Conservation (phyloP, 805 yeast genomes). For the Komagataella pseudopastoris region DNA sequence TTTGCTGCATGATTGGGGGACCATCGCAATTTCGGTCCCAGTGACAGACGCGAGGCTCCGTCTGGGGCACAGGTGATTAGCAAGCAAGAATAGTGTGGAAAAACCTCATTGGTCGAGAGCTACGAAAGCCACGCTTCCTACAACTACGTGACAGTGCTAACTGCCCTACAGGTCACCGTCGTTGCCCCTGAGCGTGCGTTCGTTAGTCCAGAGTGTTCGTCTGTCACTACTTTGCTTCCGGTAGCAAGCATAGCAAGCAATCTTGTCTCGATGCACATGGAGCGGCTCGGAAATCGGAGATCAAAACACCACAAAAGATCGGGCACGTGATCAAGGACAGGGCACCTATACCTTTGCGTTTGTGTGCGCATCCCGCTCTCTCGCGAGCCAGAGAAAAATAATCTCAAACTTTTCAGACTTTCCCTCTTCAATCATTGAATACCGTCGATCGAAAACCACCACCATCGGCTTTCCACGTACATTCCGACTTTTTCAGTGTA, state of each 20-base stretch:
- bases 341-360: too few species aligned
- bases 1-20: background rate
- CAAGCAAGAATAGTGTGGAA: background rate
- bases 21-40: background rate
- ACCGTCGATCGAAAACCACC: slow-evolving; percentile 55
- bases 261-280: background rate
- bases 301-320: background rate
- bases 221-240: background rate
- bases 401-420: background rate
- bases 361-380: background rate
- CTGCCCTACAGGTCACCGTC: background rate
- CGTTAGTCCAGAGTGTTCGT: background rate
- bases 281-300: background rate
- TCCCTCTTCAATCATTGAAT: background rate
- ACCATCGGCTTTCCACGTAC: slow-evolving; percentile 63
- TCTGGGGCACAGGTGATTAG: background rate
- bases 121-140: background rate
- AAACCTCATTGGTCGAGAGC: background rate
- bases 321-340: too few species aligned
- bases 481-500: slow-evolving; percentile 34
- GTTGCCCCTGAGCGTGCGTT: background rate
- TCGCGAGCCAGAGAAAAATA: background rate
- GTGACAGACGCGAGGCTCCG: background rate
- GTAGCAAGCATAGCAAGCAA: background rate
- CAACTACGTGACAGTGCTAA: background rate